Evolutionary conservation across 202 grass and related monocot species (phyloP).

Genomic region (Elaeis oleifera): DNA sequence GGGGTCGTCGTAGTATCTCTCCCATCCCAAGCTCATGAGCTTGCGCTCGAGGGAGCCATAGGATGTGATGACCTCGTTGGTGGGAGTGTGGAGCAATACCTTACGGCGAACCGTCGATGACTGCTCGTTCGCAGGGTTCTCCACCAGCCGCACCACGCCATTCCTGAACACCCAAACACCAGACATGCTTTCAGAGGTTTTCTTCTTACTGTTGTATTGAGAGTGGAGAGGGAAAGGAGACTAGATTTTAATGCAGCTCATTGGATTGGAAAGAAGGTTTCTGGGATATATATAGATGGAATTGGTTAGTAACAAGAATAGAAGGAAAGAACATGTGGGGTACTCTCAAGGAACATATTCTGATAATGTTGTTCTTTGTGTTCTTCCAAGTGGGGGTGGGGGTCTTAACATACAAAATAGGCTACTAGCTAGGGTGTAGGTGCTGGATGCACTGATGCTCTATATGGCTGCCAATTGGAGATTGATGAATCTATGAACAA

Average conservation of each 20-base stretch:
- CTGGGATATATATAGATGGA: conserved; percentile 32
- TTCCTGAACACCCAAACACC: conserved; percentile 97
- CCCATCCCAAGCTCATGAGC: conserved; percentile 66
- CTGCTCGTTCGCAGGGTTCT: conserved; percentile 43
- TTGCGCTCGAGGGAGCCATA: conserved; percentile 68
- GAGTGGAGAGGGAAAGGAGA: not conserved
- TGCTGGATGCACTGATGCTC: too few relatives aligned
- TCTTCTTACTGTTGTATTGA: not conserved
- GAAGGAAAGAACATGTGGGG: not conserved
- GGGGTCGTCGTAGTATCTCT: conserved; percentile 45
- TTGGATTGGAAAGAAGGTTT: not conserved
- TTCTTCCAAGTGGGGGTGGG: too few relatives aligned
- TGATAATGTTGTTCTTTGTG: too few relatives aligned
- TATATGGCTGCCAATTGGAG: too few relatives aligned
- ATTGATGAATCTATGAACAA: too few relatives aligned
- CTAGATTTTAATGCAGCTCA: conserved; percentile 3
- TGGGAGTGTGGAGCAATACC: conserved; percentile 49
- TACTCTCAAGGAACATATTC: too few relatives aligned
- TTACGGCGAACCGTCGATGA: conserved; percentile 35
- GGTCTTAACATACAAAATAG: too few relatives aligned
- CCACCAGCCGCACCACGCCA: conserved; percentile 69
- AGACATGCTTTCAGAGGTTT: conserved; percentile 30
- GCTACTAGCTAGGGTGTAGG: too few relatives aligned
- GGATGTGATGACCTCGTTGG: conserved; percentile 53
- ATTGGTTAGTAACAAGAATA: not conserved